phyloP scores from a whole-genome alignment of 371 early-diverging fungal species.

The Mortierella sp. region DNA sequence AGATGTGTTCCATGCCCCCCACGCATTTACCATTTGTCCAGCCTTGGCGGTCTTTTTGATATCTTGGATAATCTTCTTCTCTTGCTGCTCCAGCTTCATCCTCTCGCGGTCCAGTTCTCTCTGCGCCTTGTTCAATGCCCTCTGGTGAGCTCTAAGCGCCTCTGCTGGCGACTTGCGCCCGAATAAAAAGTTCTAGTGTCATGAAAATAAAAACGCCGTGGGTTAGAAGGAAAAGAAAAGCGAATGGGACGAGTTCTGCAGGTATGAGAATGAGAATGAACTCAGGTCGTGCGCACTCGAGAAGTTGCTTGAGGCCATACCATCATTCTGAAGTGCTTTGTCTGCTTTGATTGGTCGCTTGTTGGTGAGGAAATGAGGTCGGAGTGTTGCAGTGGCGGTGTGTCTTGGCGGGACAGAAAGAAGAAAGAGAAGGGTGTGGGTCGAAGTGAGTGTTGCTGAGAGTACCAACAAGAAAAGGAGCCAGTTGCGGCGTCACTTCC shows the following conservation, averaged over 20 bases:
- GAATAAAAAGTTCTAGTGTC: conserved; percentile 72
- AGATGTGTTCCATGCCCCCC: background rate
- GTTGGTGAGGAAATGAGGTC: no score
- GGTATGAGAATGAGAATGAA: background rate
- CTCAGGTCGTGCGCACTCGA: background rate
- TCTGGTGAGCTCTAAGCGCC: conserved; percentile 91
- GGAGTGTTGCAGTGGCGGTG: background rate
- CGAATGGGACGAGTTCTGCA: background rate
- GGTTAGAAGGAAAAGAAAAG: background rate
- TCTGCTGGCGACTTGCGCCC: conserved; percentile 91
- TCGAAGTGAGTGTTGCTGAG: background rate
- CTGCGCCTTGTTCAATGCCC: conserved; percentile 89
- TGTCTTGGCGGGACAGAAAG: conserved; percentile 8
- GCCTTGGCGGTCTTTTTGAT: conserved; percentile 94
- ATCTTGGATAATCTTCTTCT: conserved; percentile 94
- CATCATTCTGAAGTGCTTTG: conserved; percentile 20
- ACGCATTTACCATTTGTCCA: conserved; percentile 85
- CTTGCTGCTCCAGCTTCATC: conserved; percentile 90
- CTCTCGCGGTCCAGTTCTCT: conserved; percentile 96
- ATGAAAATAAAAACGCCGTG: conserved; percentile 1
- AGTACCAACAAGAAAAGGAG: no score
- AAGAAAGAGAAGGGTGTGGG: background rate
- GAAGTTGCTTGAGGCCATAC: background rate
- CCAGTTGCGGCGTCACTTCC: background rate
- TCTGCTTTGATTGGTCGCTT: background rate